Percentiles rank a stretch among this genome's conserved stretches.
phyloP scores from a whole-genome alignment of 2,329 filamentous ascomycete genomes.

The Onygenales sp. region DNA sequence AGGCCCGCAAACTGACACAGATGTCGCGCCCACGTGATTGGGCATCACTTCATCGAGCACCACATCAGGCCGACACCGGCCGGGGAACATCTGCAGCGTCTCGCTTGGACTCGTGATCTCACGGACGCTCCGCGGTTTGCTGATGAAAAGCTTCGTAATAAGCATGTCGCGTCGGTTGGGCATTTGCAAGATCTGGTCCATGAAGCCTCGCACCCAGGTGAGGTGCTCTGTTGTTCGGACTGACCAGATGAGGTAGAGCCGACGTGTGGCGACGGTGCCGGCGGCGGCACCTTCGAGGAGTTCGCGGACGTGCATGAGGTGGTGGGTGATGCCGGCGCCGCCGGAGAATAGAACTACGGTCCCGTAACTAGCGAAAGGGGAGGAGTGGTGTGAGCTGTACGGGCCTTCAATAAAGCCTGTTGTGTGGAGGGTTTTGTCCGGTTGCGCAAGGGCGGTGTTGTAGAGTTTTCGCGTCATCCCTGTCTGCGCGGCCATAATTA shows the following conservation, averaged over 20 bases:
- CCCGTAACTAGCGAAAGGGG: conserved; percentile 50
- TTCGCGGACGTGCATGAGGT: conserved; percentile 51
- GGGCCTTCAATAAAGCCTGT: conserved; percentile 54
- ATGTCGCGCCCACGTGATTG: conserved; percentile 48
- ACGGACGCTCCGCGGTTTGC: conserved; percentile 45
- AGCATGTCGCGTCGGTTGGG: conserved; percentile 50
- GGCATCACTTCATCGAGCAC: conserved; percentile 49
- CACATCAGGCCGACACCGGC: conserved; percentile 46
- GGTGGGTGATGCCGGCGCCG: conserved; percentile 58
- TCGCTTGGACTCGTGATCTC: conserved; percentile 49
- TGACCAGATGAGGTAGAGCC: conserved; percentile 54
- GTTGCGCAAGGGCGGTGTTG: conserved; percentile 42
- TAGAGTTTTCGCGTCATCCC: conserved; percentile 55
- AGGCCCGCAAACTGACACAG: conserved; percentile 54
- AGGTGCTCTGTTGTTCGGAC: conserved; percentile 52
- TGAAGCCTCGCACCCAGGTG: conserved; percentile 56
- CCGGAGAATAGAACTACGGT: conserved; percentile 58
- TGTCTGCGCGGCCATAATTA: conserved; percentile 52
- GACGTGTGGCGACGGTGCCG: conserved; percentile 47
- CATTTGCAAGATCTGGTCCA: conserved; percentile 55
- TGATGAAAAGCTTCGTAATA: conserved; percentile 53
- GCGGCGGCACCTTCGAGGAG: conserved; percentile 44
- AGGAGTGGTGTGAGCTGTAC: conserved; percentile 50
- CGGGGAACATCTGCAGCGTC: conserved; percentile 53
- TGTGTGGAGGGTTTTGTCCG: conserved; percentile 42